Evolutionary conservation across 306 rosid species (phyloP).

Genomic region (Lathyrus oleraceus): DNA sequence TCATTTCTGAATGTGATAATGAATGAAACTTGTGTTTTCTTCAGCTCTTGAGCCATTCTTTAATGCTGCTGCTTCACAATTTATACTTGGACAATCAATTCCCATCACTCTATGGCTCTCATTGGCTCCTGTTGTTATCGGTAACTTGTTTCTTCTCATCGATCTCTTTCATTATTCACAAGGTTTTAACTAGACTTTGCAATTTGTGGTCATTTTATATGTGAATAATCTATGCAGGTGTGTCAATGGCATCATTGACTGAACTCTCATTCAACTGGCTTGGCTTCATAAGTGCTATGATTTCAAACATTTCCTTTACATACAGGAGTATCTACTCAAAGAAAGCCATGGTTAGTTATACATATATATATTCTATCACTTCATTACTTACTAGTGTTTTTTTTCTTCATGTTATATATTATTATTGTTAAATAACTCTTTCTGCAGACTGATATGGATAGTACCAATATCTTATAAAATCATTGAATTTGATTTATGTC

Average conservation of each 20-base stretch:
- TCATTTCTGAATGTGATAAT: conserved; percentile 2
- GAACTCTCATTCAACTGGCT: conserved; percentile 95
- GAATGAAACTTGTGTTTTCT: conserved; percentile 16
- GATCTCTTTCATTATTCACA: neutral
- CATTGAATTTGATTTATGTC: no score
- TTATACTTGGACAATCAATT: conserved; percentile 78
- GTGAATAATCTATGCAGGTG: conserved; percentile 55
- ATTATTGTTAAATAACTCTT: neutral
- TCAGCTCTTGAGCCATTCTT: conserved; percentile 96
- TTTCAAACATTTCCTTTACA: conserved; percentile 90
- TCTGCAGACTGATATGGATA: conserved; percentile 94
- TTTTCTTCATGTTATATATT: neutral
- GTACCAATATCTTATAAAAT: conserved; percentile 62
- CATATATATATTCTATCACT: conserved; percentile 1
- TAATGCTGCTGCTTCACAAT: conserved; percentile 94
- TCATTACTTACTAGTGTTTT: conserved; percentile 1
- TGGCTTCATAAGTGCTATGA: conserved; percentile 92
- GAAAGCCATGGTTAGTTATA: conserved; percentile 89
- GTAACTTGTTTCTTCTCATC: conserved; percentile 43
- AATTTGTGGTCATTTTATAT: conserved; percentile 25
- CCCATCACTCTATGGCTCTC: conserved; percentile 87
- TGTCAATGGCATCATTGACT: conserved; percentile 92
- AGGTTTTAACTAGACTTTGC: neutral
- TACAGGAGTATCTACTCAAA: conserved; percentile 92
- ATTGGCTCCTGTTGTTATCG: conserved; percentile 88